Evolutionary conservation across 495 filamentous ascomycete species (phyloP).

Genomic region (Parathielavia hyrcaniae): DNA sequence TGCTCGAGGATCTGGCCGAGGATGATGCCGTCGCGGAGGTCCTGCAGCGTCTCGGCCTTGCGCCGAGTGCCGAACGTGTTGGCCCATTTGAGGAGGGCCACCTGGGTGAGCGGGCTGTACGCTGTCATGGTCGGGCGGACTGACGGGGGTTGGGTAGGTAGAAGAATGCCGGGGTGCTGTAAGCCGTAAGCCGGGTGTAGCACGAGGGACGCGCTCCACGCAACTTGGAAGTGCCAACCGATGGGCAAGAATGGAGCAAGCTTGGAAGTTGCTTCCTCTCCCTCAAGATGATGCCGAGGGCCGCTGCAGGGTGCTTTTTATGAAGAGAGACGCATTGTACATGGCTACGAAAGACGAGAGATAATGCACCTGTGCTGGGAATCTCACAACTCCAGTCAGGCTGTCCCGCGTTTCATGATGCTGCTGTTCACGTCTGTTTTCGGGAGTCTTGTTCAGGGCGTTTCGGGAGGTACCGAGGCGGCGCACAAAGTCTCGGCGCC

Average conservation of each 20-base stretch:
- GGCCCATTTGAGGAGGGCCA: slow-evolving; percentile 45
- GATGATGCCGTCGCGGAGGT: slow-evolving; percentile 69
- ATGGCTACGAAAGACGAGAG: no score
- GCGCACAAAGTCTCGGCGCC: no score
- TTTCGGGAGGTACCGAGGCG: no score
- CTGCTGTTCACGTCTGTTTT: no score
- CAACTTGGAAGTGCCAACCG: not conserved
- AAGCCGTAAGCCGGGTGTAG: not conserved
- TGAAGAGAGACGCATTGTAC: not conserved
- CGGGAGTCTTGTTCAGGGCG: no score
- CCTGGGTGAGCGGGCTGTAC: slow-evolving; percentile 29
- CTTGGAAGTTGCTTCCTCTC: no score
- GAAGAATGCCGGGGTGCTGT: no score
- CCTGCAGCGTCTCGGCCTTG: slow-evolving; percentile 39
- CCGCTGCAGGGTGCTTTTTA: not conserved
- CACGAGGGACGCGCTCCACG: not conserved
- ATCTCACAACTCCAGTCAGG: no score
- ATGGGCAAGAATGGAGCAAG: not conserved
- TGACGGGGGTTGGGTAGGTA: not conserved
- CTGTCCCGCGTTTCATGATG: no score
- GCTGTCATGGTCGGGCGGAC: slow-evolving; percentile 24
- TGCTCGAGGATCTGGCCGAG: slow-evolving; percentile 63
- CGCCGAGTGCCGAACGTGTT: slow-evolving; percentile 33
- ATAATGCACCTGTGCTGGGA: no score
- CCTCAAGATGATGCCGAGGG: not conserved